A percentile compares a stretch with the other conserved stretches of the same genome.
phyloP scores from a whole-genome alignment of 768 basidiomycete genomes.

The Kockovaella imperatae region DNA sequence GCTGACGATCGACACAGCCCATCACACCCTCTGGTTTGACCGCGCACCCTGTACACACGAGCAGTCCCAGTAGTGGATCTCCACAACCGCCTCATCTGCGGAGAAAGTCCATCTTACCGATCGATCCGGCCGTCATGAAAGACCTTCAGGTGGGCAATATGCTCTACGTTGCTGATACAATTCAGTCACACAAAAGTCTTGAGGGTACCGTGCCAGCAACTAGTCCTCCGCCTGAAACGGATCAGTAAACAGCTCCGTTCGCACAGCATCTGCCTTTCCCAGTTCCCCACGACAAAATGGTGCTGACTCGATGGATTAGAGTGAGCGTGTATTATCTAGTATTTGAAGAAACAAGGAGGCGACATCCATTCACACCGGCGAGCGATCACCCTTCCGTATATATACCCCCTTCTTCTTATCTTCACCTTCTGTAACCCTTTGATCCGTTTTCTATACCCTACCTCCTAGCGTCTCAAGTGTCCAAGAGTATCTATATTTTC shows the following conservation, averaged over 20 bases:
- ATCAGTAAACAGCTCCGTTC: background rate
- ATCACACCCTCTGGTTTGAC: slow-evolving; percentile 12
- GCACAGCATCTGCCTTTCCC: background rate
- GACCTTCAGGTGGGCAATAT: slow-evolving; percentile 38
- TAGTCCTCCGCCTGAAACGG: background rate
- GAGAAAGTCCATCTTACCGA: slow-evolving; percentile 89
- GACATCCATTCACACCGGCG: no score
- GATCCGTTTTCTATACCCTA: no score
- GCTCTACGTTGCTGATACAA: background rate
- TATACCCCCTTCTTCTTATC: no score
- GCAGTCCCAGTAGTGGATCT: slow-evolving; percentile 63
- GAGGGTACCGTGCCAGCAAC: background rate
- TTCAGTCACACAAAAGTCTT: slow-evolving; percentile 7
- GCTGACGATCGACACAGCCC: slow-evolving; percentile 15
- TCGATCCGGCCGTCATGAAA: slow-evolving; percentile 42
- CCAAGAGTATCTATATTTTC: no score
- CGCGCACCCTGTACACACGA: slow-evolving; percentile 39
- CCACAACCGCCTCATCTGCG: slow-evolving; percentile 69
- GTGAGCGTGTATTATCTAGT: no score
- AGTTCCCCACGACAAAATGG: no score
- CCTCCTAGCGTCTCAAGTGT: no score
- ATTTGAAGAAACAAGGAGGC: no score
- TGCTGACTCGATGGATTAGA: no score
- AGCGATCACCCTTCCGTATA: no score
- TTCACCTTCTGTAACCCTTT: no score